Base-by-base conservation (phyloP, 305 asterid genomes). In the Ilex paraguariensis region DNA sequence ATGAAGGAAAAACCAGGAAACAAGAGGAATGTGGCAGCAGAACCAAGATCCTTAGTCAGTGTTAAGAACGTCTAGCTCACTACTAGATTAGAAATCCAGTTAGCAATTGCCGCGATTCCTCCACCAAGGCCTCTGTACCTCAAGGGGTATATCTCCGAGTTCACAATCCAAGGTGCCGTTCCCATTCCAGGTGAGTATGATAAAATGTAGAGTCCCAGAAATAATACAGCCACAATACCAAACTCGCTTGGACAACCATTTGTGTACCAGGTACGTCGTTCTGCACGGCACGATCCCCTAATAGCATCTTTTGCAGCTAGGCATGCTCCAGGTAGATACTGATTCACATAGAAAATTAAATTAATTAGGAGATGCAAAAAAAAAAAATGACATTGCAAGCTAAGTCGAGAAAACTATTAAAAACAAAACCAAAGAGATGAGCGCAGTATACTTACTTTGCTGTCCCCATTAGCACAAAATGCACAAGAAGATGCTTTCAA, bases 171-270 rank as follows among this genome's bases (percentile, higher is more conserved):
- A 0, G 97, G 95, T 2, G 30, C 91, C 0, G 96, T 90, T 44
- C 95, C 96, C 87, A 90, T 84, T 9, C 97, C 96, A 0, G 96
- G 95, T 3, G 96, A 77, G 62, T 82, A 90, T 3, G 84, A 69
- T 61, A 90, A 82, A 36, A 90, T 87, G 79, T 85, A 90, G 60
- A 79, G 44, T n/a, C 86, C 95, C 0, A 90, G 72, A 8, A 90
- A 67, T 7, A 90, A 16, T 17, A 90, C 87, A 0, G 95, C 83
- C 3, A 70, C 82, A 2, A 80, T 3, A 0, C 97, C 95, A 0
- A 77, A 85, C 66, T 75, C 81, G 72, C 82, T 85, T 12, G 96
- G 97, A 66, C 97, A 90, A 13, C 96, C 97, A 28, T 78, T 13
- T 0, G 87, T 84, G 85, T 79, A 90, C 90, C 92, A 90, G 0